Percentiles rank a stretch among this genome's conserved stretches.
phyloP scores from a whole-genome alignment of 805 yeast species.

The Cephaloascus fragrans region DNA sequence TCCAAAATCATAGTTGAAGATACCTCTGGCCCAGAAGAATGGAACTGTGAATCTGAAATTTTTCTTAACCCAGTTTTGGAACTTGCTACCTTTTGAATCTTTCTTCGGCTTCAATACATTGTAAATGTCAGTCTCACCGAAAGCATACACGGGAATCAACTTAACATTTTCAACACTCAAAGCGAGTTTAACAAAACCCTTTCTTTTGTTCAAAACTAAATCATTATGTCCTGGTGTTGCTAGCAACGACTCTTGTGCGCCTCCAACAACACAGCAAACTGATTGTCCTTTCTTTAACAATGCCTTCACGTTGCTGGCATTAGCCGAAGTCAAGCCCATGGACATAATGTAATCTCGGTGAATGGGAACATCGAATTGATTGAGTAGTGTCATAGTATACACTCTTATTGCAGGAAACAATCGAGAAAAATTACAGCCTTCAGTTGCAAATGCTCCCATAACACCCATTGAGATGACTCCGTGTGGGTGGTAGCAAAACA shows the following conservation, averaged over 20 bases:
- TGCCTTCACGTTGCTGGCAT: constrained; percentile 58
- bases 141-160: constrained; percentile 81
- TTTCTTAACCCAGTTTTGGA: constrained; percentile 68
- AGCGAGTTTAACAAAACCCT: constrained; percentile 86
- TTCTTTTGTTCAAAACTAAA: constrained; percentile 65
- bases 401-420: constrained; percentile 78
- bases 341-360: constrained; percentile 79
- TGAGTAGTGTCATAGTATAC: constrained; percentile 69
- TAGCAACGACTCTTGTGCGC: constrained; percentile 83
- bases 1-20: constrained; percentile 89
- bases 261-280: constrained; percentile 88
- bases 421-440: constrained; percentile 60
- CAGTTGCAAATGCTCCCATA: constrained; percentile 75
- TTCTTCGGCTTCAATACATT: constrained; percentile 29
- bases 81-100: constrained; percentile 34
- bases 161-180: constrained; percentile 67
- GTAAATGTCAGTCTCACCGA: constrained; percentile 73
- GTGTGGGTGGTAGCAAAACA: constrained; percentile 94
- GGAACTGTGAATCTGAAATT: constrained; percentile 81
- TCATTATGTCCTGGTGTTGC: constrained; percentile 55
- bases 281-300: constrained; percentile 59
- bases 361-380: constrained; percentile 77
- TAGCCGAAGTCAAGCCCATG: constrained; percentile 79
- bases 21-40: constrained; percentile 83
- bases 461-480: constrained; percentile 92